A percentile compares a stretch with the other conserved stretches of the same genome.
phyloP scores from a whole-genome alignment of 139 green algal species.

The Nannochloris sp. region DNA sequence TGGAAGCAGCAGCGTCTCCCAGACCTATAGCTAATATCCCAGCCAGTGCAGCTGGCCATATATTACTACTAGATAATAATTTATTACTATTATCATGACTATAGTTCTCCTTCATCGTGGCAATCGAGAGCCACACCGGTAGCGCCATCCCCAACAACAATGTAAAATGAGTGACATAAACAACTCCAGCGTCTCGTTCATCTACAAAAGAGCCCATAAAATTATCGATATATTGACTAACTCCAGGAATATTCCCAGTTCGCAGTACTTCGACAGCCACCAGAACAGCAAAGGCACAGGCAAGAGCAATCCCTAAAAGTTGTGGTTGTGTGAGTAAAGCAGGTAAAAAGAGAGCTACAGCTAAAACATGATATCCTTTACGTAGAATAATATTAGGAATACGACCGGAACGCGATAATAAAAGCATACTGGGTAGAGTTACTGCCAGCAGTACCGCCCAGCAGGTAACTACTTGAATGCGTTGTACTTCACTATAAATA shows the following conservation, averaged over 20 bases:
- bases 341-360: constrained; percentile 61
- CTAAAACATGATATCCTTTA: constrained; percentile 76
- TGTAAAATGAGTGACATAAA: constrained; percentile 73
- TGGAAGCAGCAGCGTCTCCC: constrained; percentile 39
- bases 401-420: not conserved
- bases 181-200: constrained; percentile 38
- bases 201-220: constrained; percentile 71
- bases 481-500: not conserved
- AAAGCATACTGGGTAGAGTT: constrained; percentile 24
- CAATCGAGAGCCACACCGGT: constrained; percentile 51
- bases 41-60: constrained; percentile 26
- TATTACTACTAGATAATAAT: not conserved
- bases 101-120: not conserved
- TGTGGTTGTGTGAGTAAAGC: constrained; percentile 45
- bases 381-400: constrained; percentile 16
- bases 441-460: constrained; percentile 35
- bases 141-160: constrained; percentile 66
- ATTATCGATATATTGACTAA: constrained; percentile 25
- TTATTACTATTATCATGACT: not conserved
- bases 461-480: not conserved
- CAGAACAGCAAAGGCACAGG: constrained; percentile 40
- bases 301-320: constrained; percentile 52
- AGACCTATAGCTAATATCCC: constrained; percentile 43
- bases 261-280: constrained; percentile 40
- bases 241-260: constrained; percentile 12